Conservation (phyloP, 1,284 basidiomycete species). For the Ustilago crameri region DNA sequence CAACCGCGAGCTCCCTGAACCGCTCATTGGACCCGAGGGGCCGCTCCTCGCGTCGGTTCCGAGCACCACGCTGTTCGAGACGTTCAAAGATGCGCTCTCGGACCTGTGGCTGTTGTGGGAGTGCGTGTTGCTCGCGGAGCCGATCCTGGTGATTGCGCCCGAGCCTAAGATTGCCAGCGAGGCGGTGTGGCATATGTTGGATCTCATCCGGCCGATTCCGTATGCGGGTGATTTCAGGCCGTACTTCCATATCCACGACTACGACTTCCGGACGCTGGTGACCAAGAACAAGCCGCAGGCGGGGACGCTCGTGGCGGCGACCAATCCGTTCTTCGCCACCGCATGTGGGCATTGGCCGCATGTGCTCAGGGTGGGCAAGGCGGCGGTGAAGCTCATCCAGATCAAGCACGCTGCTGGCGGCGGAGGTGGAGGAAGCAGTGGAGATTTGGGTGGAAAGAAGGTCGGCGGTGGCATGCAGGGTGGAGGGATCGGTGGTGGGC, state of each 20-base stretch:
- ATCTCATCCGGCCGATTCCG: constrained; percentile 87
- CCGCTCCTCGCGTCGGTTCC: constrained; percentile 77
- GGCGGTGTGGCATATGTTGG: constrained; percentile 73
- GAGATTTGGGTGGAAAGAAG: constrained; percentile 12
- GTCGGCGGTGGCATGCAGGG: constrained; percentile 14
- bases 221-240: constrained; percentile 87
- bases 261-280: constrained; percentile 80
- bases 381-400: constrained; percentile 43
- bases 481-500: constrained; percentile 74
- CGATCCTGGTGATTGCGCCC: constrained; percentile 83
- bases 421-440: constrained; percentile 6
- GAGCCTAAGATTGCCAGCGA: constrained; percentile 88
- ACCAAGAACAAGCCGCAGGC: constrained; percentile 85
- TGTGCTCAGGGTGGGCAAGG: constrained; percentile 74
- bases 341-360: constrained; percentile 93
- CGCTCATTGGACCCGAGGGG: constrained; percentile 37
- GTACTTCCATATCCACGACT: constrained; percentile 95
- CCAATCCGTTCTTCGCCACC: constrained; percentile 91
- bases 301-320: constrained; percentile 87
- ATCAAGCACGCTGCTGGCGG: constrained; percentile 28
- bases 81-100: constrained; percentile 71
- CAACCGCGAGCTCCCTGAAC: constrained; percentile 35
- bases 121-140: constrained; percentile 78
- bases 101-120: constrained; percentile 80
- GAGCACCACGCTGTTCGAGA: constrained; percentile 70